A percentile compares a stretch with the other conserved stretches of the same genome.
Conservation (phyloP, 345 rosid species). For the Toxicodendron radicans region DNA sequence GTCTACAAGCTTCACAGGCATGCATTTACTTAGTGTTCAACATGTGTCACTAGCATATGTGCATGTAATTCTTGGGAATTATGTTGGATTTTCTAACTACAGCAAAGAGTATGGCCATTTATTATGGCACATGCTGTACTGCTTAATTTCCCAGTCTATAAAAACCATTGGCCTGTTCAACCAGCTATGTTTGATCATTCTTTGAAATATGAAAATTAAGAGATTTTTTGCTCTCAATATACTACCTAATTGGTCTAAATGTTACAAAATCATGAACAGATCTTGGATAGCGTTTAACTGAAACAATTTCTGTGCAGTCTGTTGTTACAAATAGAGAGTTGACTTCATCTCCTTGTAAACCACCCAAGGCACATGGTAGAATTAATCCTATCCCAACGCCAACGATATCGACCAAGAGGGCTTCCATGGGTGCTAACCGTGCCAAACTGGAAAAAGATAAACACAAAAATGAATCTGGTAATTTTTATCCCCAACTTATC, state of each 20-base stretch:
- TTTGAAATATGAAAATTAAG: not conserved
- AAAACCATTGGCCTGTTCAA: constrained; percentile 8
- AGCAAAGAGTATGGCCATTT: not conserved
- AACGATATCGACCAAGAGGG: constrained; percentile 50
- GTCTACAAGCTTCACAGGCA: constrained; percentile 41
- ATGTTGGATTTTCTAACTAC: not conserved
- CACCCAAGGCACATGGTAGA: constrained; percentile 41
- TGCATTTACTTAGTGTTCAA: constrained; percentile 18
- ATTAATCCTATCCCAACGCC: constrained; percentile 36
- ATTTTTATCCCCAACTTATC: constrained; percentile 5
- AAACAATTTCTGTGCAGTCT: constrained; percentile 31
- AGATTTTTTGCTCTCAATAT: not conserved
- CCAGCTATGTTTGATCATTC: not conserved
- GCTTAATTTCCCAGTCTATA: not conserved
- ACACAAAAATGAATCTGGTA: constrained; percentile 39
- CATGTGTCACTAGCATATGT: constrained; percentile 10
- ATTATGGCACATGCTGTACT: not conserved
- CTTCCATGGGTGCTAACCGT: constrained; percentile 48
- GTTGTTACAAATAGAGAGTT: constrained; percentile 35
- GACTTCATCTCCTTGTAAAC: constrained; percentile 47
- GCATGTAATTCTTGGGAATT: not conserved
- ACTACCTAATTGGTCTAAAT: not conserved
- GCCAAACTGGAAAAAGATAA: constrained; percentile 51
- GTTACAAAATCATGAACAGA: not conserved
- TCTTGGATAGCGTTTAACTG: constrained; percentile 18